Evolutionary conservation across 2,329 filamentous ascomycete genomes (phyloP).

Genomic region (Teratosphaeria viscida): DNA sequence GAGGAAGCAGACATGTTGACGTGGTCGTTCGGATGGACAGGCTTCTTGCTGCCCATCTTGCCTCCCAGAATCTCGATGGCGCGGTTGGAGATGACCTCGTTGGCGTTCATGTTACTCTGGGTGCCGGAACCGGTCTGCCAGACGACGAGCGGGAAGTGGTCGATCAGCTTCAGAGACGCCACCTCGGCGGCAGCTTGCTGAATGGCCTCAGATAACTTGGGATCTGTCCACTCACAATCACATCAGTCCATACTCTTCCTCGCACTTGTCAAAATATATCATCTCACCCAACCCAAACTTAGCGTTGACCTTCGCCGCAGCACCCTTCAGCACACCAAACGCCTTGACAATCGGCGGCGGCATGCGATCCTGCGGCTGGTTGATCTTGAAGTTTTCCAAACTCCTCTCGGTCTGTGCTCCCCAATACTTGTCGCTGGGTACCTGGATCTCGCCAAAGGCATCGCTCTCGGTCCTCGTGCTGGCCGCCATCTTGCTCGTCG

Average conservation of each 20-base stretch:
- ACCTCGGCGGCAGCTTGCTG: conserved; percentile 92
- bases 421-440: conserved; percentile 92
- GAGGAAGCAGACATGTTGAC: conserved; percentile 98
- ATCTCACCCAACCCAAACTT: conserved; percentile 71
- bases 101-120: conserved; percentile 99
- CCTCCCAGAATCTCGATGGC: conserved; percentile 96
- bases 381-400: conserved; percentile 96
- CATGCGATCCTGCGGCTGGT: conserved; percentile 98
- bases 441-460: conserved; percentile 94
- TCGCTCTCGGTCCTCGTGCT: conserved; percentile 78
- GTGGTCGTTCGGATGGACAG: conserved; percentile 98
- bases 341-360: conserved; percentile 83
- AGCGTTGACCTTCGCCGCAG: conserved; percentile 92
- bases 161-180: conserved; percentile 80
- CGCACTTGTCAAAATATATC: background rate
- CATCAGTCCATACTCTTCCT: background rate
- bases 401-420: conserved; percentile 95
- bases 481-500: conserved; percentile 23
- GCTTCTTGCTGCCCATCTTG: conserved; percentile 91
- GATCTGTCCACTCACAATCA: conserved; percentile 44
- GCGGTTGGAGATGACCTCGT: conserved; percentile 98
- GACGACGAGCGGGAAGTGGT: conserved; percentile 96
- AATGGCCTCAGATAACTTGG: conserved; percentile 81
- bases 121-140: conserved; percentile 99
- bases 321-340: conserved; percentile 95